Evolutionary conservation across 2,329 filamentous ascomycete species (phyloP), one percentile per base, ranked within the genome.

Genomic region (Fusarium praegraminearum): DNA sequence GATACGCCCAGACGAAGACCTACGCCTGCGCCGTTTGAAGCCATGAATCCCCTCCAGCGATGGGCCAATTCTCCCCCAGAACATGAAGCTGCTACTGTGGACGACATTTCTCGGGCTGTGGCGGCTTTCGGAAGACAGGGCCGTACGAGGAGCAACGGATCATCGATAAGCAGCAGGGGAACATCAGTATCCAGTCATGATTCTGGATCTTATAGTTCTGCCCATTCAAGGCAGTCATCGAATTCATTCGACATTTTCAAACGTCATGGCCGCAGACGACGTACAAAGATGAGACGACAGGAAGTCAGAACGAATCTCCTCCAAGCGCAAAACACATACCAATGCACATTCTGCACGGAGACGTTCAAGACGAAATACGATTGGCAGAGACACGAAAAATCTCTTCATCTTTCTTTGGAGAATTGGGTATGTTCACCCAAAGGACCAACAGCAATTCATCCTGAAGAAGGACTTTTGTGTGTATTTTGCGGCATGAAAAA

Each of bases 341-440:
- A 83, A 56, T 84, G 82, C 52, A 84, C 82, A 3, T 84, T 84
- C 62, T 84, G 82, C 46, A 82, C 81, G 0, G 81, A 84, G 32
- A 80, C 79, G 0, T 84, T 84, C 70, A 80, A 79, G 47, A 82
- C 80, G 0, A 82, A 82, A 26, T 80, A 83, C 59, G 82, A 83
- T 55, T 84, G 82, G 82, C 80, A 82, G 41, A 77, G 85, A n/a
- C 85, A 87, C 64, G 85, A 87, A 64, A 83, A 81, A 41, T 80
- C 81, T 61, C 80, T 80, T 57, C 85, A 78, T 75, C 79, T 78
- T 56, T 85, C 80, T 26, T 82, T 83, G 0, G 82, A 79, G 76
- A 80, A 73, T 26, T 87, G 77, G 86, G 81, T 80, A 57, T 86
- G 78, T 35, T 78, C 78, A 5, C 80, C 80, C 1, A 46, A 65